phyloP scores from a whole-genome alignment of 1,284 basidiomycete species.

The Sporisorium iseilematis-ciliati region DNA sequence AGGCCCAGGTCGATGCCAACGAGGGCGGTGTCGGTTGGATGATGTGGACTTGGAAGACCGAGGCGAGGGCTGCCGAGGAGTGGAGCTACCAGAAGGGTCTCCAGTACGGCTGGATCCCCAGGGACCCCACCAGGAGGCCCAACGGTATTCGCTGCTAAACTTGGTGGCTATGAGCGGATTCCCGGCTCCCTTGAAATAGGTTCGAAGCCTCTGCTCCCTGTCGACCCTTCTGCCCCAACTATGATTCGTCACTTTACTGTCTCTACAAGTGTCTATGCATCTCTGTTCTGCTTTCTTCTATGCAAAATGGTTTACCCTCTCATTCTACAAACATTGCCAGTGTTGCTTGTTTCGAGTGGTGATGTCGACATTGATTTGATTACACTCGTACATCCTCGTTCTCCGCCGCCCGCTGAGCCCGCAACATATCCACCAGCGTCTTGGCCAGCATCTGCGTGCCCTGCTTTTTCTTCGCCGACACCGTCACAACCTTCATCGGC shows the following conservation, averaged over 20 bases:
- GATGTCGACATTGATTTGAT: not conserved
- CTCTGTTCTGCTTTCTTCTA: not conserved
- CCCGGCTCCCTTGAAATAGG: not conserved
- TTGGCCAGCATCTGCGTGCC: slow-evolving; percentile 40
- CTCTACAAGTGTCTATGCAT: slow-evolving; percentile 1
- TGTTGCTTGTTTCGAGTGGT: too few species aligned
- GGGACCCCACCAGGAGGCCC: slow-evolving; percentile 46
- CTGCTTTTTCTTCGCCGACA: slow-evolving; percentile 52
- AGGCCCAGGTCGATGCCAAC: slow-evolving; percentile 76
- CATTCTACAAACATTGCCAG: too few species aligned
- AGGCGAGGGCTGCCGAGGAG: slow-evolving; percentile 59
- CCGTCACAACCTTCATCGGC: slow-evolving; percentile 32
- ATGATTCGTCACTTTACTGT: not conserved
- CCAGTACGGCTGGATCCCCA: slow-evolving; percentile 64
- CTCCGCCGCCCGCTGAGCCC: slow-evolving; percentile 16
- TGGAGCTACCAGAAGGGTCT: slow-evolving; percentile 69
- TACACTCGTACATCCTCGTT: not conserved
- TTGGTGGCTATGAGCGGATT: not conserved
- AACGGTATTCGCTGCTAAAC: slow-evolving; percentile 34
- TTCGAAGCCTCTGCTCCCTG: not conserved
- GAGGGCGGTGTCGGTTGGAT: slow-evolving; percentile 77
- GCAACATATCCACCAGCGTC: slow-evolving; percentile 36
- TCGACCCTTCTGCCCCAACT: too few species aligned
- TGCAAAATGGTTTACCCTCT: not conserved
- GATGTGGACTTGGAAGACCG: slow-evolving; percentile 87